These are phyloP conservation scores for Podaxis sp. DNA, from an alignment of 768 basidiomycete species.

Conservation along the genomic window DNA sequence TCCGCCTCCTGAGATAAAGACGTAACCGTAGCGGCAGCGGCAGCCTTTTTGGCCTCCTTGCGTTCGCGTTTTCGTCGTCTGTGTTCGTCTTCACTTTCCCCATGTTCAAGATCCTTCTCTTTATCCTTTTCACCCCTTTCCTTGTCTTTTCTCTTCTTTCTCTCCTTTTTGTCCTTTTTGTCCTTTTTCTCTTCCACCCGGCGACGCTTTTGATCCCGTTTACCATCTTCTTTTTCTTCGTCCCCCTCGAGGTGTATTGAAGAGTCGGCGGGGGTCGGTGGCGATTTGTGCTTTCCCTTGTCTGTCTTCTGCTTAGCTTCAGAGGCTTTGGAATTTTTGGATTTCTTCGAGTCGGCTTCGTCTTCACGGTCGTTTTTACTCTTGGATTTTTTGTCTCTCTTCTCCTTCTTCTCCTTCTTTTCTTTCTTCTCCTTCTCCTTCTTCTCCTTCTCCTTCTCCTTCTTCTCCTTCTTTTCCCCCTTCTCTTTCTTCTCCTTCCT, in stretches of 20 bases:
- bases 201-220: slow-evolving; percentile 19
- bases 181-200: slow-evolving; percentile 18
- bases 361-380: too few species aligned
- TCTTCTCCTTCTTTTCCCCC: slow-evolving; percentile 18
- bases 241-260: slow-evolving; percentile 18
- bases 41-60: slow-evolving; percentile 15
- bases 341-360: too few species aligned
- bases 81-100: slow-evolving; percentile 11
- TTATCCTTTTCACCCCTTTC: slow-evolving; percentile 16
- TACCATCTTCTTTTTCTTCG: slow-evolving; percentile 15
- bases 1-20: neutral
- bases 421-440: slow-evolving; percentile 22
- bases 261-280: neutral
- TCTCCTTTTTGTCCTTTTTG: slow-evolving; percentile 12
- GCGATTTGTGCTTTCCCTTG: slow-evolving; percentile 12
- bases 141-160: slow-evolving; percentile 22
- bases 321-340: neutral
- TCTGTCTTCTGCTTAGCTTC: slow-evolving; percentile 6
- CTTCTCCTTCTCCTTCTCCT: slow-evolving; percentile 20
- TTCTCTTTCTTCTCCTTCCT: slow-evolving; percentile 12
- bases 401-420: slow-evolving; percentile 4
- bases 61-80: slow-evolving; percentile 12
- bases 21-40: neutral
- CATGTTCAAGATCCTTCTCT: neutral
- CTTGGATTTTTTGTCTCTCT: neutral